Evolutionary conservation across 345 rosid species (phyloP), one percentile per base, ranked within the genome.

Genomic region (Brassica juncea): DNA sequence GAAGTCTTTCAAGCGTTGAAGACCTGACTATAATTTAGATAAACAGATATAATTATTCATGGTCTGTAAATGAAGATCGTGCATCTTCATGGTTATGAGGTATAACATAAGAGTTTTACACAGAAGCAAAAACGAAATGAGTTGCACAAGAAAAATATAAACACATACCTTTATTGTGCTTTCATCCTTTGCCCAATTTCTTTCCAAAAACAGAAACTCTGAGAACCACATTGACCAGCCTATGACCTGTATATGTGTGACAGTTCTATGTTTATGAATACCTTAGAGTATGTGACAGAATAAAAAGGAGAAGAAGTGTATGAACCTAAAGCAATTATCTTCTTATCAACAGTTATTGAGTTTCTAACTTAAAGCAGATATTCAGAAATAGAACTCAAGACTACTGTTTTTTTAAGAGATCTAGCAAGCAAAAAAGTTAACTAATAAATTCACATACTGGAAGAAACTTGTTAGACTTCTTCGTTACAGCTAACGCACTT

Each of bases 221-320:
- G 99, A 93, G 89, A 94, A 94, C 99, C 98, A 94, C 97, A 93
- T 93, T 78, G 98, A 93, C 99, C 99, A 94, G 44, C 99, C 99
- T 72, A 93, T 87, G 74, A 95, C 94, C 99, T 95, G 90, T 82
- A 81, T 1, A 42, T 65, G 70, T 70, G 79, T 2, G 12, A 74
- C 3, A 39, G 63, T 37, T 73, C 44, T 61, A 63, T 62, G 73
- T 57, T 47, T 76, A 77, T 67, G 75, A 71, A 60, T 23, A 67
- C 27, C 71, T 10, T 27, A 16, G 52, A 67, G 66, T 71, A 77
- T 47, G 15, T 23, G 68, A 14, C 52, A 67, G 5, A 62, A 15
- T 5, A 6, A 11, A 60, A 57, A 23, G 49, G 25, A 14, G 55
- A 47, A 21, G 30, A 58, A 58, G 8, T 52, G 58, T 52, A 52